Evolutionary conservation across 129 eudicot species (phyloP).

Genomic region (Chrysanthemum seticuspe): DNA sequence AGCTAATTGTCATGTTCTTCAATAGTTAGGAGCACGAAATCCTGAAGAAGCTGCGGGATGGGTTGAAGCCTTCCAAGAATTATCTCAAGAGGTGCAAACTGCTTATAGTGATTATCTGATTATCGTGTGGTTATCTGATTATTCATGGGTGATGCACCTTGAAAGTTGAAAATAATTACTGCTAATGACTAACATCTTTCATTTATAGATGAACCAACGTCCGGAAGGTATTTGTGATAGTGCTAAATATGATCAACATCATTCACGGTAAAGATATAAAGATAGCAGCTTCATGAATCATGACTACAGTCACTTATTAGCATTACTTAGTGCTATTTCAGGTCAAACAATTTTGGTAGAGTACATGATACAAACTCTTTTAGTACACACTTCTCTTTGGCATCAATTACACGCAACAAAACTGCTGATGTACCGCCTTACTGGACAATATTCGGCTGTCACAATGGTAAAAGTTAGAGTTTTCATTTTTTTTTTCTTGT

Average conservation of each 20-base stretch:
- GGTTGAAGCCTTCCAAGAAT: slow-evolving; percentile 24
- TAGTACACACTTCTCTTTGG: slow-evolving; percentile 18
- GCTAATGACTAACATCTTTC: too few species aligned
- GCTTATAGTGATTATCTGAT: neutral
- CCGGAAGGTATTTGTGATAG: neutral
- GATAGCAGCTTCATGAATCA: neutral
- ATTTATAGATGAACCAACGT: neutral
- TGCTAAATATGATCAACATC: neutral
- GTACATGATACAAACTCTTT: neutral
- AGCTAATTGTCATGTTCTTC: neutral
- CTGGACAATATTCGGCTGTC: slow-evolving; percentile 59
- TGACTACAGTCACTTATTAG: neutral
- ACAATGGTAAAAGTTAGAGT: slow-evolving; percentile 36
- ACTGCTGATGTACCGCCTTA: slow-evolving; percentile 59
- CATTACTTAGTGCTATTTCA: neutral
- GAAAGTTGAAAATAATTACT: too few species aligned
- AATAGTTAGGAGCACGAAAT: slow-evolving; percentile 34
- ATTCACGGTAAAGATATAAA: slow-evolving; percentile 1
- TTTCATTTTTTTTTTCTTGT: too few species aligned
- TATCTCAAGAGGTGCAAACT: slow-evolving; percentile 26
- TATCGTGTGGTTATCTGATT: neutral
- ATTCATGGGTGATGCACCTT: neutral
- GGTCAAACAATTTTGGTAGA: neutral
- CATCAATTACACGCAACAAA: slow-evolving; percentile 41
- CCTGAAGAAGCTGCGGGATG: slow-evolving; percentile 34